phyloP scores from a whole-genome alignment of 1,284 basidiomycete species.

The Acaromyces ingoldii region DNA sequence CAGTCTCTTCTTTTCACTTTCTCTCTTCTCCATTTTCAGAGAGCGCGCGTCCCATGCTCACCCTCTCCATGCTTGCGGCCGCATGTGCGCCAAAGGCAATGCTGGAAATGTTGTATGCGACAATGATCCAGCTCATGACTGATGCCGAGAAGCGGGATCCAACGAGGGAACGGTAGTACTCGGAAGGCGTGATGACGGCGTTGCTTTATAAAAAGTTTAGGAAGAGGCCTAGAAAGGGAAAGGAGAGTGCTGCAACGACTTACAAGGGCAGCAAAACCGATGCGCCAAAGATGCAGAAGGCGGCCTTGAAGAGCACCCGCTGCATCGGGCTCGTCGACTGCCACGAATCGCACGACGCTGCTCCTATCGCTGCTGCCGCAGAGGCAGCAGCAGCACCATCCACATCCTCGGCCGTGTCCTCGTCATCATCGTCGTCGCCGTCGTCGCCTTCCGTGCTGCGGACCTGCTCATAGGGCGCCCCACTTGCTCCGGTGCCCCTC shows the following conservation, averaged over 20 bases:
- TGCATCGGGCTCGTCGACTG: background rate
- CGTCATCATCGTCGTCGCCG: background rate
- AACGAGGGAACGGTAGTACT: constrained; percentile 39
- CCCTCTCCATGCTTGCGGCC: constrained; percentile 11
- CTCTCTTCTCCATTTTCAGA: no score
- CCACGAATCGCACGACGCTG: constrained; percentile 1
- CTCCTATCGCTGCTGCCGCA: background rate
- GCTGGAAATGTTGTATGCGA: constrained; percentile 34
- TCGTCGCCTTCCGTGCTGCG: background rate
- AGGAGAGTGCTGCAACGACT: background rate
- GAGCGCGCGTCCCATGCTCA: no score
- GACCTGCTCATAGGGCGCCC: background rate
- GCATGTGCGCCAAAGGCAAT: constrained; percentile 33
- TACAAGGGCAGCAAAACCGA: constrained; percentile 12
- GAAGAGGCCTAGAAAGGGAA: background rate
- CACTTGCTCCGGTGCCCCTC: background rate
- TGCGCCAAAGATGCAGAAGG: constrained; percentile 9
- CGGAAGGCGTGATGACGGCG: constrained; percentile 43
- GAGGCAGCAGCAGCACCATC: background rate
- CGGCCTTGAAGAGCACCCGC: background rate
- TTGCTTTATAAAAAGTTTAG: constrained; percentile 16
- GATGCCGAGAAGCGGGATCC: no score
- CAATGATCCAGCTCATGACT: constrained; percentile 41
- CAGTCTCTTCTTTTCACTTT: no score
- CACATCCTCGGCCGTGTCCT: background rate